Conservation (phyloP, 768 basidiomycete genomes). For the Mycena albidolilacea region DNA sequence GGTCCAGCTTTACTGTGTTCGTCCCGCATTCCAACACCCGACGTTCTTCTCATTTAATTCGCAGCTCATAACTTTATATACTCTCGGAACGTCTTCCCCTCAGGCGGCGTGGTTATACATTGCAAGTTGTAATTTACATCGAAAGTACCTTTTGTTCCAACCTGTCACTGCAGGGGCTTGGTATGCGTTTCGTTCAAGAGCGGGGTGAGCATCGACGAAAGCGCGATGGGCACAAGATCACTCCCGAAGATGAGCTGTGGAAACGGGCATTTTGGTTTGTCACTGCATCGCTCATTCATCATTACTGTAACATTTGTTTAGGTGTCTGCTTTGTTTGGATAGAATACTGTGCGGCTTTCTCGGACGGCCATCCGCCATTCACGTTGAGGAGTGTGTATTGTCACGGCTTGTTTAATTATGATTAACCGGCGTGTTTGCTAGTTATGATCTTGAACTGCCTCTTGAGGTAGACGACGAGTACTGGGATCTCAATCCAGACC, state of each 20-base stretch:
- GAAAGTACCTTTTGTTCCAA: neutral
- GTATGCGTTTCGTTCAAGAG: constrained; percentile 76
- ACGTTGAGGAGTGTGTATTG: constrained; percentile 74
- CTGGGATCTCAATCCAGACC: constrained; percentile 60
- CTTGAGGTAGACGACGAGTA: constrained; percentile 70
- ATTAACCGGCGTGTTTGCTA: constrained; percentile 41
- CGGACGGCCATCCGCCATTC: constrained; percentile 77
- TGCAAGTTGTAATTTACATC: constrained; percentile 2
- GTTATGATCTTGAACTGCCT: constrained; percentile 77
- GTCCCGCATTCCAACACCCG: constrained; percentile 44
- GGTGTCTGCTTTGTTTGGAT: constrained; percentile 53
- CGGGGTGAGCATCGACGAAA: constrained; percentile 71
- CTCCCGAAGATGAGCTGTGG: constrained; percentile 70
- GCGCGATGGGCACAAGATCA: constrained; percentile 49
- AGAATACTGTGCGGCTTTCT: constrained; percentile 60
- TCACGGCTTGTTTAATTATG: neutral
- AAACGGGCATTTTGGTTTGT: constrained; percentile 70
- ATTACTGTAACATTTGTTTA: constrained; percentile 19
- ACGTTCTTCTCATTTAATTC: constrained; percentile 10
- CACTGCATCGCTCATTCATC: neutral
- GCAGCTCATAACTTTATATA: constrained; percentile 51
- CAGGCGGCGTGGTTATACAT: constrained; percentile 71
- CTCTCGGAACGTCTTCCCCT: constrained; percentile 61
- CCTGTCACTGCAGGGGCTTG: constrained; percentile 53
- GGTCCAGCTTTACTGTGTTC: constrained; percentile 76